Evolutionary conservation across 306 rosid species (phyloP).

Genomic region (Bauhinia variegata): DNA sequence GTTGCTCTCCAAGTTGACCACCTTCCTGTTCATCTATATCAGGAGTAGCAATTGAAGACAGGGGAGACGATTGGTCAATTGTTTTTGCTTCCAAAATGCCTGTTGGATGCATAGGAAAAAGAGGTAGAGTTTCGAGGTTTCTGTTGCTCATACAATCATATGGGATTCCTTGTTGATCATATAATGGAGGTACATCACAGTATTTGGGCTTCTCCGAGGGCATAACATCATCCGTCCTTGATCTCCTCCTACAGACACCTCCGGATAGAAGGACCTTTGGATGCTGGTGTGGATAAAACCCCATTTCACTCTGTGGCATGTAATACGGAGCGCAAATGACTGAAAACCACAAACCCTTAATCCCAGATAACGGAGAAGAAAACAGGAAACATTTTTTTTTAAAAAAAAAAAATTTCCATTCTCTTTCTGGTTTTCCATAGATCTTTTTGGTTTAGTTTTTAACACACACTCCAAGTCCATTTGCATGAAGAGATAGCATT

Average conservation of each 20-base stretch:
- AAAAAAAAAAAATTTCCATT: background rate
- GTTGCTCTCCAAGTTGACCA: constrained; percentile 20
- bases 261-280: constrained; percentile 42
- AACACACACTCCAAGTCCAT: constrained; percentile 10
- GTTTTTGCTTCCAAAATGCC: constrained; percentile 54
- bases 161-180: constrained; percentile 25
- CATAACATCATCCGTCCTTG: constrained; percentile 28
- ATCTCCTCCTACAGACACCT: constrained; percentile 42
- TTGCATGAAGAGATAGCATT: constrained; percentile 36
- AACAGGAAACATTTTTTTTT: background rate
- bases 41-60: constrained; percentile 33
- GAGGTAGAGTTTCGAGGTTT: constrained; percentile 62
- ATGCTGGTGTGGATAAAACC: constrained; percentile 39
- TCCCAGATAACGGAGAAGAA: background rate
- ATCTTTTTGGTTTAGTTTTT: background rate
- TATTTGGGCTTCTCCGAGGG: constrained; percentile 33
- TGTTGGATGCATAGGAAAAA: constrained; percentile 84
- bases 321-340: constrained; percentile 61
- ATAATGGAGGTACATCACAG: constrained; percentile 14
- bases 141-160: constrained; percentile 31
- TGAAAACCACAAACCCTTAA: constrained; percentile 31
- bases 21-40: constrained; percentile 2
- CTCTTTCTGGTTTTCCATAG: background rate
- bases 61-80: background rate
- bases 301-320: constrained; percentile 37